A percentile compares a stretch with the other conserved stretches of the same genome.
phyloP scores from a whole-genome alignment of 75 land plant genomes.

The Azolla pinnata region DNA sequence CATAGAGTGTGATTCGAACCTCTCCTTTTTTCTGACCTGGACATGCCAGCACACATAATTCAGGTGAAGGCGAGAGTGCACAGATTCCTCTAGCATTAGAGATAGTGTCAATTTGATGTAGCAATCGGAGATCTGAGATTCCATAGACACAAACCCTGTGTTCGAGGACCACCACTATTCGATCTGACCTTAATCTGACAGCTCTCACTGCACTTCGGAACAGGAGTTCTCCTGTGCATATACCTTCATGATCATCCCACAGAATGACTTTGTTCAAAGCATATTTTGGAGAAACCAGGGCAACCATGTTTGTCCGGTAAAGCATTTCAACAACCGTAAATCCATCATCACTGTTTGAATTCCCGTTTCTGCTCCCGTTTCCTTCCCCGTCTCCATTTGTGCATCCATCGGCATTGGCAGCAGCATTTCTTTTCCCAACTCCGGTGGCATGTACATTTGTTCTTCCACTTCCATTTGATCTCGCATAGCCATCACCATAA shows the following conservation, averaged over 20 bases:
- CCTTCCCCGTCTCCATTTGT: no score
- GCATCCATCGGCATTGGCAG: neutral
- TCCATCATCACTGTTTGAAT: slow-evolving; percentile 18
- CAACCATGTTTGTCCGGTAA: slow-evolving; percentile 54
- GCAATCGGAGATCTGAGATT: slow-evolving; percentile 46
- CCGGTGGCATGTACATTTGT: no score
- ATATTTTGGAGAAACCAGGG: slow-evolving; percentile 60
- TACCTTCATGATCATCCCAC: slow-evolving; percentile 65
- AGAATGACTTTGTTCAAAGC: slow-evolving; percentile 63
- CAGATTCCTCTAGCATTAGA: slow-evolving; percentile 57
- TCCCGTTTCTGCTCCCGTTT: neutral
- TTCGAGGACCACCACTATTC: slow-evolving; percentile 47
- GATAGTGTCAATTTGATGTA: slow-evolving; percentile 59
- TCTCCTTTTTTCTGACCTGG: slow-evolving; percentile 60
- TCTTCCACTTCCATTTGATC: neutral
- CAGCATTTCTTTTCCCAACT: no score
- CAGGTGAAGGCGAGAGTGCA: slow-evolving; percentile 34
- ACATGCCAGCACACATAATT: slow-evolving; percentile 45
- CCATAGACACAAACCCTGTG: slow-evolving; percentile 61
- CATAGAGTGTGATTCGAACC: slow-evolving; percentile 54
- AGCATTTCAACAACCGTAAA: slow-evolving; percentile 57
- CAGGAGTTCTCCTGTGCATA: slow-evolving; percentile 63
- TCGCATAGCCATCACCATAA: neutral
- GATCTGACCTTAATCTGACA: slow-evolving; percentile 43
- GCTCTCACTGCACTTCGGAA: slow-evolving; percentile 52